Base-by-base conservation (phyloP, 208 protist genomes). In the Trypanosoma vivax region DNA sequence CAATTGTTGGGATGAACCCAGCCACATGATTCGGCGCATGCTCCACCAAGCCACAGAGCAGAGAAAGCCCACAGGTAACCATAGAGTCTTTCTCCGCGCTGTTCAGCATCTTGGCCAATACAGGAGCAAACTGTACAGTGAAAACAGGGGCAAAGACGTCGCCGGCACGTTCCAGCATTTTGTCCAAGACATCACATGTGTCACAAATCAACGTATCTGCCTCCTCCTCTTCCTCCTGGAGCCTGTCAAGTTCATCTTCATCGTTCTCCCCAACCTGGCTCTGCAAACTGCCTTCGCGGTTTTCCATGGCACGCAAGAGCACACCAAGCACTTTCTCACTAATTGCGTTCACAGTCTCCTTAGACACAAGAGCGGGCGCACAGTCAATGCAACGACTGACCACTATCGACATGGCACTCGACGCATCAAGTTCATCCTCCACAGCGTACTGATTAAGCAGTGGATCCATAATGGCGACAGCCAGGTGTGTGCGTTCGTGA, bases 11-110 rank as follows among this genome's bases (percentile, higher is more conserved):
- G 31, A 92, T 54, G 25, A 70, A 60, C 34, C 59, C 55, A n/a
- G 74, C 28, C n/a, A 86, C 65, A 18, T 73, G 67, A 25, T 73
- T 45, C 14, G 75, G 76, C 0, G 76, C 59, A 62, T 83, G 59
- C 60, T 87, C 73, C 14, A 88, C 76, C 62, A 94, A 88, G 50
- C 86, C 71, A 34, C 76, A 82, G 24, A 94, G 65, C n/a, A 88
- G 46, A 16, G 57, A 52, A 11, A 85, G 60, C 13, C 66, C 80
- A 27, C 73, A 68, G 7, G 64, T 73, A 63, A 87, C 73, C 55
- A 72, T 70, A 47, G 76, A 77, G 27, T 90, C 79, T 48, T 90
- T 82, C 53, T 69, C 69, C n/a, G 68, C 38, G n/a, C 67, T 21
- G 38, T 70, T 41, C 4, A 90, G 43, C 77, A 80, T 84, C 50